Evolutionary conservation across 169 alveolate genomes (phyloP).

Genomic region (Plasmodium yoelii): DNA sequence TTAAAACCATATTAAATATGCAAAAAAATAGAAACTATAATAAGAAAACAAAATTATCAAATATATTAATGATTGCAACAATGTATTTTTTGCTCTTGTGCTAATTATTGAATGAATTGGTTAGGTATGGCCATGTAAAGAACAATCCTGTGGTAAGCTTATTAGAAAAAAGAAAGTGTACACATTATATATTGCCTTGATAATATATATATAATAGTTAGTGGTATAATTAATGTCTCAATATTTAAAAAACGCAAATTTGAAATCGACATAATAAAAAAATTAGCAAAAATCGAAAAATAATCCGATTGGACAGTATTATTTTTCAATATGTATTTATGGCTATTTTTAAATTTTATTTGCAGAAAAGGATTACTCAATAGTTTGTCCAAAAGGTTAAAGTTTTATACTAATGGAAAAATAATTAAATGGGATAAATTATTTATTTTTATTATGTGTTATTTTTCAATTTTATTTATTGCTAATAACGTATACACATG

Average conservation of each 20-base stretch:
- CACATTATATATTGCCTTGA: slow-evolving; percentile 2
- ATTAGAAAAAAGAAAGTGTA: slow-evolving; percentile 1
- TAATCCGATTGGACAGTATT: too few relatives aligned
- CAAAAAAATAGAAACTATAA: not conserved
- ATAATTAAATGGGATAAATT: slow-evolving; percentile 6
- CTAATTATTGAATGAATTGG: not conserved
- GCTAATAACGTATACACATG: not conserved
- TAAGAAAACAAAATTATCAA: not conserved
- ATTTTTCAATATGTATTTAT: not conserved
- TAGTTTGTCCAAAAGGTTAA: slow-evolving; percentile 73
- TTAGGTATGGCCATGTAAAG: slow-evolving; percentile 75
- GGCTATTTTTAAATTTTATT: not conserved
- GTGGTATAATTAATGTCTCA: too few relatives aligned
- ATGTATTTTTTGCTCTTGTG: not conserved
- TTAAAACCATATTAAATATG: slow-evolving; percentile 4
- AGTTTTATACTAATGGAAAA: not conserved
- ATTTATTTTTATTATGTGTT: not conserved
- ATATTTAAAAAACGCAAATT: too few relatives aligned
- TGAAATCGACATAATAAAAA: too few relatives aligned
- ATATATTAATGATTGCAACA: not conserved
- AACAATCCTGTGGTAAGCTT: slow-evolving; percentile 46
- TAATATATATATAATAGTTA: not conserved
- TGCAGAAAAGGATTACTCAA: slow-evolving; percentile 68
- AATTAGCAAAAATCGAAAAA: too few relatives aligned
- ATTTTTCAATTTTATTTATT: not conserved